Evolutionary conservation across 495 filamentous ascomycete species (phyloP), one percentile per base, ranked within the genome.

Genomic region (Tuber aestivum): DNA sequence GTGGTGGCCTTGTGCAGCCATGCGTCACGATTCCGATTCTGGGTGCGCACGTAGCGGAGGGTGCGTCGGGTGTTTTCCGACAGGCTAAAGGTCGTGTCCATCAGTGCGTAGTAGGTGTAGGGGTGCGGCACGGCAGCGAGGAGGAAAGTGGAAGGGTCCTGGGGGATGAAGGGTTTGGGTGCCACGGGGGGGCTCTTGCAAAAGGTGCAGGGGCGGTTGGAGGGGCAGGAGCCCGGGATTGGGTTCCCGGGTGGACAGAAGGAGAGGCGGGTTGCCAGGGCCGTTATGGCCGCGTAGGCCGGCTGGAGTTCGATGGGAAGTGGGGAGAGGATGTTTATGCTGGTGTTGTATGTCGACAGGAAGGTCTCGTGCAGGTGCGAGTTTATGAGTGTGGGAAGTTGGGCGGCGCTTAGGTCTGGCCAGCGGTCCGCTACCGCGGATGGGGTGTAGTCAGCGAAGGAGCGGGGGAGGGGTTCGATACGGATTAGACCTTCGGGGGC

Each of bases 71-170:
- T 23, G 71, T 76, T 75, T 42, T 79, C 74, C 23, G 80, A 75
- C n/a, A 82, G 45, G 42, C 77, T 82, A 41, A 80, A 71, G 21
- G 78, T 71, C 5, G 72, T 61, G 42, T 75, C 73, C 6, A 86
- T 87, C 6, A 99, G 85, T 27, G 89, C 87, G 70, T 90, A 86
- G 16, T 93, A 85, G 16, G 94, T 97, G 84, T 92, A 97, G 0
- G 95, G 95, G 79, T 99, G 95, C 0, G 95, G 95, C 9, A 98
- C 90, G 12, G 89, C 91, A 79, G 91, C 94, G 78, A 98, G 93
- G 27, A 91, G 93, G 85, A 93, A 97, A 21, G 90, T 79, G 14
- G 85, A 86, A 2, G 89, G 87, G 16, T 86, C 88, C 81, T 93
- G 92, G 50, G 85, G 85, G 83, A 91, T 91, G 23, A 83, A 84